Conservation (phyloP, 2,329 filamentous ascomycete species). For the Simplicillium sp. region DNA sequence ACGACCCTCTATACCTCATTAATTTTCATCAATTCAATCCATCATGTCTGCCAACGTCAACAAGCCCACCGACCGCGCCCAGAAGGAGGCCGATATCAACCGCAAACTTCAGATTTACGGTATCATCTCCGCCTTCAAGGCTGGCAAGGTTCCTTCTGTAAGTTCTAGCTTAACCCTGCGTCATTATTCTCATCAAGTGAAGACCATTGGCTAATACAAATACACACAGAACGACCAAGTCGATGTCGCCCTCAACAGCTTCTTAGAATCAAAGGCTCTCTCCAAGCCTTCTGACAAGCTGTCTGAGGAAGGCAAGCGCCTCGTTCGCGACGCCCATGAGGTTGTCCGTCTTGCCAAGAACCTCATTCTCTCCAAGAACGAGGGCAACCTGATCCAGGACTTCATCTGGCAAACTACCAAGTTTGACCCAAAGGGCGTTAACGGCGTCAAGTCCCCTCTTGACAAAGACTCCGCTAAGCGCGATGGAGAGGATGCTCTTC, state of each 20-base stretch:
- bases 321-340: slow-evolving; percentile 67
- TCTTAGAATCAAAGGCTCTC: slow-evolving; percentile 63
- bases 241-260: slow-evolving; percentile 86
- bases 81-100: slow-evolving; percentile 82
- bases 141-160: slow-evolving; percentile 86
- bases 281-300: slow-evolving; percentile 64
- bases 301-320: slow-evolving; percentile 69
- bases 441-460: slow-evolving; percentile 55
- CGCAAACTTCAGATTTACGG: slow-evolving; percentile 92
- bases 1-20: neutral
- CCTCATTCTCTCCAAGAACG: slow-evolving; percentile 84
- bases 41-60: slow-evolving; percentile 49
- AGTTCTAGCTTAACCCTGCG: slow-evolving; percentile 20
- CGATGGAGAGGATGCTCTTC: slow-evolving; percentile 73
- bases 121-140: slow-evolving; percentile 75
- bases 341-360: slow-evolving; percentile 80
- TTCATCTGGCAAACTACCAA: slow-evolving; percentile 92
- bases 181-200: too few species aligned
- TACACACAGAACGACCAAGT: slow-evolving; percentile 75
- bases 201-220: slow-evolving; percentile 7
- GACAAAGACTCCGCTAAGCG: slow-evolving; percentile 70
- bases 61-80: slow-evolving; percentile 60
- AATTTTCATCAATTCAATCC: slow-evolving; percentile 5
- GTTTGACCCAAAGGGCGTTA: slow-evolving; percentile 54
- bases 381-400: slow-evolving; percentile 88